Base-by-base conservation (phyloP, 768 basidiomycete species). In the Tubosaeta brunneosetosa region DNA sequence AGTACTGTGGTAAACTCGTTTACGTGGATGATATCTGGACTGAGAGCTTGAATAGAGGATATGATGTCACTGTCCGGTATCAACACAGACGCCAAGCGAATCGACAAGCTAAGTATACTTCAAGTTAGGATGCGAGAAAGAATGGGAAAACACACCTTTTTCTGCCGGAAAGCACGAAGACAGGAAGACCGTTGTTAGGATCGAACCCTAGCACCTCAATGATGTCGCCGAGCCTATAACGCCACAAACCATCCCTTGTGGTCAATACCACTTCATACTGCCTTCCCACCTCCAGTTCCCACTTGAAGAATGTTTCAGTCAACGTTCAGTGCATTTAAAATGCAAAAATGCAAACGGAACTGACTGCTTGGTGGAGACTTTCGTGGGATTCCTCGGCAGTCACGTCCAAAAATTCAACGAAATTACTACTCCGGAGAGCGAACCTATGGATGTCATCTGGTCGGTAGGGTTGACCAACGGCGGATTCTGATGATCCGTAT, bases 401-500 rank as follows among this genome's bases (percentile, higher is more conserved):
- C 19, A 41, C 12, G 13, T 41, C 40, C 40, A 41, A 13, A 41
- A 41, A 22, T 17, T 38, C 37, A 17, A 38, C 37, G 17, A 38
- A n/a, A 17, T 38, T 8, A 34, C 1, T 41, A 10, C n/a, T 14
- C 6, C 25, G 12, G 16, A 43, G 12, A 27, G 50, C 46, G 22
- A 58, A 53, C 5, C 7, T n/a, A 12, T 50, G 48, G 17, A 33
- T 10, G n/a, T 51, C 43, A 6, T 26, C 49, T 0, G 26, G 17
- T 8, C 33, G 19, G 47, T 49, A 38, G 17, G 16, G 11, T 3
- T 12, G 31, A 12, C 38, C 29, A 27, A 53, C 31, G 17, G 4
- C 2, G 12, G 44, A 45, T 19, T 59, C 46, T 1, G 54, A 43
- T 6, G 37, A 40, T 8, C 13, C 38, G 19, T 55, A 59, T 11